Conservation (phyloP, 2,329 filamentous ascomycete species). For the Chaetomium sp. region DNA sequence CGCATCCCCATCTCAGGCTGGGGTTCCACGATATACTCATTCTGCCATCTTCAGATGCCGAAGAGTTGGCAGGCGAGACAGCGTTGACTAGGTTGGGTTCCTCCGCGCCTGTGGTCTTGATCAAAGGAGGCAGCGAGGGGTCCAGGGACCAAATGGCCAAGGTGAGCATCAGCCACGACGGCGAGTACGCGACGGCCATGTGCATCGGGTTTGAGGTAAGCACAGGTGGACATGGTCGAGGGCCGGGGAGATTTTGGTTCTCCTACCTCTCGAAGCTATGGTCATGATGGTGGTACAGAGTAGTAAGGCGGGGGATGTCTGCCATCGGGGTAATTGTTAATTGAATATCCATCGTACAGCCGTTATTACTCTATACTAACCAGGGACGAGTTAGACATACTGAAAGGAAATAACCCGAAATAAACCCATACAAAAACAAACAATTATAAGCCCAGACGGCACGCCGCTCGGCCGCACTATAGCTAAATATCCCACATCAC, state of each 20-base stretch:
- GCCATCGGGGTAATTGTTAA: background rate
- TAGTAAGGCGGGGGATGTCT: background rate
- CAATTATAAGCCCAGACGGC: constrained; percentile 7
- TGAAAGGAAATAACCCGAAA: background rate
- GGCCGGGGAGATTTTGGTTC: background rate
- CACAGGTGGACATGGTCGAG: background rate
- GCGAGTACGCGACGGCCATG: constrained; percentile 74
- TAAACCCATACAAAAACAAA: constrained; percentile 14
- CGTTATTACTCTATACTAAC: no score
- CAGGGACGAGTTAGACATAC: background rate
- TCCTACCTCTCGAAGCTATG: background rate
- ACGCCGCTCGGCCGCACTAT: background rate
- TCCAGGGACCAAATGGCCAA: constrained; percentile 58
- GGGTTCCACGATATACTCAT: constrained; percentile 64
- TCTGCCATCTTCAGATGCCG: background rate
- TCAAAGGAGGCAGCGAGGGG: constrained; percentile 36
- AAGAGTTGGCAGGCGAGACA: constrained; percentile 29
- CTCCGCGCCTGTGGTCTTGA: constrained; percentile 48
- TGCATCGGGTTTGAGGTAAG: constrained; percentile 54
- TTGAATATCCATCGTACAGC: no score
- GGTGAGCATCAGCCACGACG: constrained; percentile 86
- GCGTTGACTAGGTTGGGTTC: constrained; percentile 36
- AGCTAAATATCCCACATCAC: constrained; percentile 1
- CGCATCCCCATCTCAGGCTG: constrained; percentile 61
- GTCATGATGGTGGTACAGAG: no score